A percentile compares a stretch with the other conserved stretches of the same genome.
phyloP scores from a whole-genome alignment of 208 protist species.

The Strigomonas oncopelti region DNA sequence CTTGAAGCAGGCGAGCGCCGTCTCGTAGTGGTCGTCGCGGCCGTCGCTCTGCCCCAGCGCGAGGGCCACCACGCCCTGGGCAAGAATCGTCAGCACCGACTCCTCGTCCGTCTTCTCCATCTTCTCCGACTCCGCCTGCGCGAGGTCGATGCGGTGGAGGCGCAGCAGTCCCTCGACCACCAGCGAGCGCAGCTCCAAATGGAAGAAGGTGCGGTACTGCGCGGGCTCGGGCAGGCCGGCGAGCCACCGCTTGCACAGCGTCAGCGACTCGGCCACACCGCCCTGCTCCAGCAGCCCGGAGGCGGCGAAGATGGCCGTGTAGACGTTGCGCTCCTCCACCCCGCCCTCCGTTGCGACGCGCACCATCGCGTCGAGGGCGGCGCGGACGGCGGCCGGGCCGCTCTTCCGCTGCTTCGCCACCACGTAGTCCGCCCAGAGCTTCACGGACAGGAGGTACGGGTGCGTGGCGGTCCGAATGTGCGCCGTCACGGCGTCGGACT shows the following conservation, averaged over 20 bases:
- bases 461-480: conserved; percentile 49
- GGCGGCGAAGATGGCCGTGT: conserved; percentile 49
- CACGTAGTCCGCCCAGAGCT: conserved; percentile 48
- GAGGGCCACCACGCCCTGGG: conserved; percentile 54
- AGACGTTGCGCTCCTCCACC: conserved; percentile 22
- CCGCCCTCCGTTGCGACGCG: conserved; percentile 18
- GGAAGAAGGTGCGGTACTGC: conserved; percentile 17
- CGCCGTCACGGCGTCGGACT: conserved; percentile 56
- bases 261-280: conserved; percentile 41
- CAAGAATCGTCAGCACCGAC: conserved; percentile 68
- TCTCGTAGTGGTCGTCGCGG: conserved; percentile 19
- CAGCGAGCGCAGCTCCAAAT: conserved; percentile 58
- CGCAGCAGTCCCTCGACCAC: conserved; percentile 66
- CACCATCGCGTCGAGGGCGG: conserved; percentile 27
- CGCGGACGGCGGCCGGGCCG: conserved; percentile 13
- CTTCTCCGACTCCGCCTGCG: conserved; percentile 49
- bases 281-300: conserved; percentile 44
- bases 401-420: conserved; percentile 22
- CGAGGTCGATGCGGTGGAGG: conserved; percentile 73
- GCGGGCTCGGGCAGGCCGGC: conserved; percentile 31
- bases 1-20: conserved; percentile 68
- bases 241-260: conserved; percentile 59
- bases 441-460: conserved; percentile 51
- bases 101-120: conserved; percentile 88
- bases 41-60: conserved; percentile 42